Percentiles rank a stretch among this genome's conserved stretches.
Conservation (phyloP, 805 yeast species). For the Lachancea waltii region DNA sequence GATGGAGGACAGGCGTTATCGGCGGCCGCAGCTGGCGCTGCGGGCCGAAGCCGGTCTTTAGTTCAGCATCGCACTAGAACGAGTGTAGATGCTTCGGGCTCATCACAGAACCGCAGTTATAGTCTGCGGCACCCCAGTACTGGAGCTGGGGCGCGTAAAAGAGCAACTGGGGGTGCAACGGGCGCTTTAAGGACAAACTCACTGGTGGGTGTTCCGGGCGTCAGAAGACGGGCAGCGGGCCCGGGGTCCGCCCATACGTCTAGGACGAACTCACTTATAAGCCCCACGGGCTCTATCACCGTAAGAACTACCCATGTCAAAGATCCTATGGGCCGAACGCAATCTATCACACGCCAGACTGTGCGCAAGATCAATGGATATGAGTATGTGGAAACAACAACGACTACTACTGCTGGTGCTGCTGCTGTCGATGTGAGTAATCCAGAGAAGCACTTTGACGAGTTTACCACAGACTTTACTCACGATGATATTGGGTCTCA, state of each 20-base stretch:
- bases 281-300: constrained; percentile 27
- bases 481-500: constrained; percentile 6
- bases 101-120: constrained; percentile 4
- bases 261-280: constrained; percentile 20
- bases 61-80: constrained; percentile 1
- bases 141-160: neutral
- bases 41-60: constrained; percentile 17
- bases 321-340: constrained; percentile 47
- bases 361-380: constrained; percentile 43
- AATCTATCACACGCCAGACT: constrained; percentile 49
- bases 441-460: constrained; percentile 30
- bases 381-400: constrained; percentile 44
- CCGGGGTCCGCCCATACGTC: constrained; percentile 10
- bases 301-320: constrained; percentile 46
- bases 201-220: neutral
- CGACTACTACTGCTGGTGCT: constrained; percentile 31
- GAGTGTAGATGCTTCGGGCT: neutral
- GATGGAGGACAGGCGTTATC: constrained; percentile 17
- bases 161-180: neutral
- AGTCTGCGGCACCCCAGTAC: constrained; percentile 3
- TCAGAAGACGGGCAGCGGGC: constrained; percentile 1
- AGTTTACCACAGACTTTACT: constrained; percentile 16
- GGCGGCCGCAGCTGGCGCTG: constrained; percentile 31
- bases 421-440: constrained; percentile 20
- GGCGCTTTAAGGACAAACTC: neutral